phyloP scores from a whole-genome alignment of 2,329 filamentous ascomycete species.

The Rhexocercosporidium sp. region DNA sequence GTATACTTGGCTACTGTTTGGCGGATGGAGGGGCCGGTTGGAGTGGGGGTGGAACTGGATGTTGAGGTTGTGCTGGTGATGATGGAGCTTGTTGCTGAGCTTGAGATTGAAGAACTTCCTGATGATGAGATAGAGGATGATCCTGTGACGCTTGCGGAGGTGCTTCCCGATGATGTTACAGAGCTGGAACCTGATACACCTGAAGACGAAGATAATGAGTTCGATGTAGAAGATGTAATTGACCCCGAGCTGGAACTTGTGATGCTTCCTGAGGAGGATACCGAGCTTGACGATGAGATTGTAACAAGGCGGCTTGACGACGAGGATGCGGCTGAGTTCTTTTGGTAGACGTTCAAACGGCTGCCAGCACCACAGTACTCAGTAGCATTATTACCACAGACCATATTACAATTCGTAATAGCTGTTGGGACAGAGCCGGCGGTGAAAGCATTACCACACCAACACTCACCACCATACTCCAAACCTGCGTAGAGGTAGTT shows the following conservation, averaged over 20 bases:
- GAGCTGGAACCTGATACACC: not conserved
- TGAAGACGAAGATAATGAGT: not conserved
- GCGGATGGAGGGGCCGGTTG: slow-evolving; percentile 31
- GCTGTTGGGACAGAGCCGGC: slow-evolving; percentile 30
- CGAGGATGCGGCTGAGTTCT: slow-evolving; percentile 22
- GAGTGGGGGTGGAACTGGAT: slow-evolving; percentile 14
- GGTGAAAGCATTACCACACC: slow-evolving; percentile 38
- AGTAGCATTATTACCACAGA: slow-evolving; percentile 37
- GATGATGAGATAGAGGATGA: not conserved
- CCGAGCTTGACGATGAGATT: slow-evolving; percentile 11
- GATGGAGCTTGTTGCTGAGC: slow-evolving; percentile 16
- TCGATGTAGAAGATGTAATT: not conserved
- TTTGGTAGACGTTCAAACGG: slow-evolving; percentile 39
- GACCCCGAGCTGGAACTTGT: slow-evolving; percentile 12
- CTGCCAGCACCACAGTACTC: slow-evolving; percentile 44
- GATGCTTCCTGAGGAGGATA: not conserved
- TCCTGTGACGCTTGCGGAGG: not conserved
- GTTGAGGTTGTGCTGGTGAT: slow-evolving; percentile 16
- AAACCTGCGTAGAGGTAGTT: slow-evolving; percentile 48
- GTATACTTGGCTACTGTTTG: slow-evolving; percentile 29
- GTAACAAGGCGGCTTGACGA: slow-evolving; percentile 14
- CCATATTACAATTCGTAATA: slow-evolving; percentile 39
- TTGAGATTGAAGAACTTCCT: slow-evolving; percentile 15
- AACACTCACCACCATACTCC: slow-evolving; percentile 41
- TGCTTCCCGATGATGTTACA: not conserved